Evolutionary conservation across 306 rosid genomes (phyloP).

Genomic region (Begonia peltatifolia): DNA sequence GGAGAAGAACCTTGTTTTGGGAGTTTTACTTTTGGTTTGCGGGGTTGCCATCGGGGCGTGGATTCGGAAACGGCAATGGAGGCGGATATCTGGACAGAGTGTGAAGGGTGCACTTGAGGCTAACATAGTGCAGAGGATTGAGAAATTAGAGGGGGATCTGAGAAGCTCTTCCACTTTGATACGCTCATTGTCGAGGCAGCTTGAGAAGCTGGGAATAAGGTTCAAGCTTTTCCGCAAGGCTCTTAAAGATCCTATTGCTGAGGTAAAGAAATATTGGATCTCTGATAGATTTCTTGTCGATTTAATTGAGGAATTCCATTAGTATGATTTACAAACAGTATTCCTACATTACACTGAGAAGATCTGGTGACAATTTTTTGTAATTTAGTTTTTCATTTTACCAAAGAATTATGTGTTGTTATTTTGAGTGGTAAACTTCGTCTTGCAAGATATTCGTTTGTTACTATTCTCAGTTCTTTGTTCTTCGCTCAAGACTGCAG

Average conservation of each 20-base stretch:
- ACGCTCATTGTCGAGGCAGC: conserved; percentile 68
- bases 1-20: conserved; percentile 16
- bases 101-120: conserved; percentile 39
- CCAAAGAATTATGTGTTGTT: too few species aligned
- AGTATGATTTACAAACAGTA: too few species aligned
- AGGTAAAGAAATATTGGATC: conserved; percentile 29
- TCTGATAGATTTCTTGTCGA: neutral
- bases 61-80: conserved; percentile 68
- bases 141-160: conserved; percentile 74
- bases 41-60: conserved; percentile 46
- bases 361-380: too few species aligned
- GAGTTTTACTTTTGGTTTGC: conserved; percentile 28
- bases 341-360: too few species aligned
- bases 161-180: conserved; percentile 31
- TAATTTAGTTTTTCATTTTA: too few species aligned
- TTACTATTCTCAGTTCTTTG: neutral
- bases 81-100: conserved; percentile 24
- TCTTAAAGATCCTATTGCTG: conserved; percentile 58
- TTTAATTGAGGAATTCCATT: too few species aligned
- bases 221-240: conserved; percentile 56
- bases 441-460: neutral
- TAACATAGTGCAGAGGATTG: conserved; percentile 54
- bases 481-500: conserved; percentile 58
- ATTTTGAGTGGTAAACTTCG: too few species aligned
- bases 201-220: conserved; percentile 76